Percentiles rank a stretch among this genome's conserved stretches.
Conservation (phyloP, 768 basidiomycete genomes). For the Boletus reticuloceps region DNA sequence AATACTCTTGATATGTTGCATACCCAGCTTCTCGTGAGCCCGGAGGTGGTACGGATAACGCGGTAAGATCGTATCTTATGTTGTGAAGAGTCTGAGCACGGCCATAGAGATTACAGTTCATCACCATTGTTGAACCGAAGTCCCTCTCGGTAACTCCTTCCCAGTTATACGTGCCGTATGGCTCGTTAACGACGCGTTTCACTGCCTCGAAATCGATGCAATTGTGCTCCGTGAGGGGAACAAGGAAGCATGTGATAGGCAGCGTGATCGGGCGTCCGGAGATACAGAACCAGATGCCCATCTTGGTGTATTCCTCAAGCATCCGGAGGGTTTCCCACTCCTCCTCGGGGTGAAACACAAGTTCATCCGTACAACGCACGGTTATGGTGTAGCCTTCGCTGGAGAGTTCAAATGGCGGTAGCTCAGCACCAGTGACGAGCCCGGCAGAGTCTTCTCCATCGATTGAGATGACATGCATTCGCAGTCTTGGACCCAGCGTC, state of each 20-base stretch:
- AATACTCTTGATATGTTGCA: conserved; percentile 61
- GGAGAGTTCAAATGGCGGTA: conserved; percentile 47
- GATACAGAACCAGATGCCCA: conserved; percentile 60
- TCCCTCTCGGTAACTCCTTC: conserved; percentile 45
- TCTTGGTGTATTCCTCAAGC: conserved; percentile 66
- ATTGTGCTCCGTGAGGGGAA: conserved; percentile 52
- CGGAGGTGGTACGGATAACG: conserved; percentile 52
- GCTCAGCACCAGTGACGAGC: conserved; percentile 61
- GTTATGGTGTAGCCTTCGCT: conserved; percentile 30
- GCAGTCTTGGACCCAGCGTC: conserved; percentile 53
- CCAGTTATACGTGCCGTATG: conserved; percentile 57
- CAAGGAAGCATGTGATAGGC: conserved; percentile 59
- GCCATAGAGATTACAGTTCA: conserved; percentile 54
- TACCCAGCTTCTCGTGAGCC: conserved; percentile 48
- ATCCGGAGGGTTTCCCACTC: conserved; percentile 45
- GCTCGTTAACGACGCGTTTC: conserved; percentile 44
- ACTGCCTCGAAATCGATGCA: conserved; percentile 62
- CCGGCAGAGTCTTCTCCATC: conserved; percentile 53
- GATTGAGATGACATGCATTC: conserved; percentile 60
- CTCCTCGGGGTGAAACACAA: conserved; percentile 46
- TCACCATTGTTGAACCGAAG: conserved; percentile 50
- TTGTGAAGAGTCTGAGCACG: conserved; percentile 53
- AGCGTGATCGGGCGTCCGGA: conserved; percentile 53
- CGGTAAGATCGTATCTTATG: conserved; percentile 65
- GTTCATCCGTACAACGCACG: conserved; percentile 47